Evolutionary conservation across 306 rosid genomes (phyloP).

Genomic region (Amphicarpaea edgeworthii): DNA sequence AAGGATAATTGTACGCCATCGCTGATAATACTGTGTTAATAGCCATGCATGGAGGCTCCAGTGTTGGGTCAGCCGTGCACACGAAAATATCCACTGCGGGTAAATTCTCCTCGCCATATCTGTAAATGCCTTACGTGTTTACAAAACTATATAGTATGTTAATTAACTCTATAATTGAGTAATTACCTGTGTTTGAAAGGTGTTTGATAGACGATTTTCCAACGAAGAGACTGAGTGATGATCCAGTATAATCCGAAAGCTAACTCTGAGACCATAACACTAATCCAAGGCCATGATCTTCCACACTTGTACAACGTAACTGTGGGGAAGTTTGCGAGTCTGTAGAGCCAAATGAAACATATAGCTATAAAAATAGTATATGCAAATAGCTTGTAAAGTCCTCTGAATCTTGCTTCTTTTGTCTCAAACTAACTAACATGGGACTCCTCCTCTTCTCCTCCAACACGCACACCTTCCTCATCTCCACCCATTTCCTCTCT

Average conservation of each 20-base stretch:
- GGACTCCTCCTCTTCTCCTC: not conserved
- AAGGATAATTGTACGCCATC: constrained; percentile 65
- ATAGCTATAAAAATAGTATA: constrained; percentile 52
- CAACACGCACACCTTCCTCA: not conserved
- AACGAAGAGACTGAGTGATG: constrained; percentile 64
- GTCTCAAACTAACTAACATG: constrained; percentile 48
- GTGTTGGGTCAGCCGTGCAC: constrained; percentile 76
- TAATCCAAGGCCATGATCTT: constrained; percentile 58
- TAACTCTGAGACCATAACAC: constrained; percentile 49
- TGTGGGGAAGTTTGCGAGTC: constrained; percentile 45
- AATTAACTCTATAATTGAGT: no score
- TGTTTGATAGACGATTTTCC: constrained; percentile 43
- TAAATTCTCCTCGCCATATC: constrained; percentile 56
- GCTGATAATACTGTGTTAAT: constrained; percentile 68
- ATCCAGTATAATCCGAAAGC: constrained; percentile 71
- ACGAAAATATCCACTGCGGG: constrained; percentile 67
- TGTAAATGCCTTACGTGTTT: no score
- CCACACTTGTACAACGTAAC: not conserved
- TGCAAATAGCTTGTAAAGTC: constrained; percentile 46
- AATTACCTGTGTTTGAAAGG: constrained; percentile 57
- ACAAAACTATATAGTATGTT: no score
- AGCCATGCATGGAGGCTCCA: constrained; percentile 77
- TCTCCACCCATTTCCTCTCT: not conserved
- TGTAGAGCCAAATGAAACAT: constrained; percentile 60
- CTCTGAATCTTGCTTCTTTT: constrained; percentile 45